phyloP scores from a whole-genome alignment of 495 filamentous ascomycete species.

The Penicillium coprophilum region DNA sequence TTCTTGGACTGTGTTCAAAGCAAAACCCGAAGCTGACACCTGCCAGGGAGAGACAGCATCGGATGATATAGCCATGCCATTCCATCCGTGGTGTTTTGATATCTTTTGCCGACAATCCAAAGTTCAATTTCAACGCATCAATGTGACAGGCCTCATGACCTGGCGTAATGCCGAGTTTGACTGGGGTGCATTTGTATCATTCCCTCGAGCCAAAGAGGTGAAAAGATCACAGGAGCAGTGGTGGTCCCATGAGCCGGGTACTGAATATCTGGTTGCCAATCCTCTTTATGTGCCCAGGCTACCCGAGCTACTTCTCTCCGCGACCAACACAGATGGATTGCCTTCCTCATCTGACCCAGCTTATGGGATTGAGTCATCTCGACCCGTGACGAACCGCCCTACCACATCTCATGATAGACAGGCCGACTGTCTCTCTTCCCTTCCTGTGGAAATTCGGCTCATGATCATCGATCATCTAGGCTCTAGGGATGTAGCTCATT shows the following conservation, averaged over 20 bases:
- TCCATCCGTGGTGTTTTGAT: conserved; percentile 40
- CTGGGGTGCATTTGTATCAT: conserved; percentile 4
- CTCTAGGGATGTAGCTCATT: conserved; percentile 22
- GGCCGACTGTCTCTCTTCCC: conserved; percentile 17
- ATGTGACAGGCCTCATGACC: conserved; percentile 20
- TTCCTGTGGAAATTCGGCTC: conserved; percentile 27
- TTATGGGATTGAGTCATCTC: background rate
- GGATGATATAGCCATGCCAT: conserved; percentile 27
- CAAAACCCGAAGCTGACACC: background rate
- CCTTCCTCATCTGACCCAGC: background rate
- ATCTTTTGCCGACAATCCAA: conserved; percentile 29
- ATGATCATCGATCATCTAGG: conserved; percentile 18
- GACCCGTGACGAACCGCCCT: background rate
- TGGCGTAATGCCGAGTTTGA: conserved; percentile 26
- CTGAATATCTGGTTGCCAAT: conserved; percentile 32
- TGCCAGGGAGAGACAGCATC: background rate
- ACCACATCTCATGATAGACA: background rate
- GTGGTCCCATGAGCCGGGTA: conserved; percentile 22
- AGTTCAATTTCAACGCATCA: conserved; percentile 16
- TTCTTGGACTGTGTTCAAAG: background rate
- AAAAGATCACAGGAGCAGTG: conserved; percentile 12
- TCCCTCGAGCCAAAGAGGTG: conserved; percentile 18
- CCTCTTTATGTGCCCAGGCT: conserved; percentile 27
- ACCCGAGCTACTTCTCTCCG: conserved; percentile 6
- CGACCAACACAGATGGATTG: conserved; percentile 4